A percentile compares a stretch with the other conserved stretches of the same genome.
phyloP scores from a whole-genome alignment of 805 yeast species.

The Saccharomycopsis amapae region DNA sequence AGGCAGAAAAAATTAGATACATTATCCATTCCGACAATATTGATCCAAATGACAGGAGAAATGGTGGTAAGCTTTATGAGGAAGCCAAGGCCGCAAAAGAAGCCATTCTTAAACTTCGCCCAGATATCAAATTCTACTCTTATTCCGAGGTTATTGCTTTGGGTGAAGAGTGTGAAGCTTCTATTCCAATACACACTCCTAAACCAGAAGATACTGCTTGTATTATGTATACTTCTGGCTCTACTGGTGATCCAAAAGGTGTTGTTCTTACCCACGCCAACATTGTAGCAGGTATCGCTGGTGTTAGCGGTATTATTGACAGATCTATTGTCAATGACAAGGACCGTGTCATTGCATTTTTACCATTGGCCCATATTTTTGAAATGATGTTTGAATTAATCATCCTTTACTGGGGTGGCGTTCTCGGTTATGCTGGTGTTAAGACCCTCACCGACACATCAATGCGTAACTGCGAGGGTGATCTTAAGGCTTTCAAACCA shows the following conservation, averaged over 20 bases:
- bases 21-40: conserved; percentile 66
- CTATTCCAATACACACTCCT: conserved; percentile 37
- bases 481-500: conserved; percentile 79
- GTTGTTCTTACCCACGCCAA: conserved; percentile 61
- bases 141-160: conserved; percentile 56
- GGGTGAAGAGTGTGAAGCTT: conserved; percentile 49
- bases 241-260: conserved; percentile 83
- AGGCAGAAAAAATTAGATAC: conserved; percentile 52
- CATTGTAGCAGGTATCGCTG: conserved; percentile 80
- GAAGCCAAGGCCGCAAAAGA: conserved; percentile 53
- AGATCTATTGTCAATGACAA: conserved; percentile 40
- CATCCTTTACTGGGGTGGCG: conserved; percentile 82
- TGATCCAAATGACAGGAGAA: conserved; percentile 55
- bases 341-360: conserved; percentile 78
- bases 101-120: conserved; percentile 57
- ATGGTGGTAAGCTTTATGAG: conserved; percentile 49
- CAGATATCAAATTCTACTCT: conserved; percentile 64
- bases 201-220: conserved; percentile 56
- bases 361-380: conserved; percentile 95
- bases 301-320: conserved; percentile 60
- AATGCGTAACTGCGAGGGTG: conserved; percentile 79
- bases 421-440: conserved; percentile 85
- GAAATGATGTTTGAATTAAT: conserved; percentile 84
- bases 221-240: conserved; percentile 85
- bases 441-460: conserved; percentile 83